Percentiles rank a stretch among this genome's conserved stretches.
phyloP scores from a whole-genome alignment of 192 early-diverging fungal genomes.

The Ambispora gerdemannii region DNA sequence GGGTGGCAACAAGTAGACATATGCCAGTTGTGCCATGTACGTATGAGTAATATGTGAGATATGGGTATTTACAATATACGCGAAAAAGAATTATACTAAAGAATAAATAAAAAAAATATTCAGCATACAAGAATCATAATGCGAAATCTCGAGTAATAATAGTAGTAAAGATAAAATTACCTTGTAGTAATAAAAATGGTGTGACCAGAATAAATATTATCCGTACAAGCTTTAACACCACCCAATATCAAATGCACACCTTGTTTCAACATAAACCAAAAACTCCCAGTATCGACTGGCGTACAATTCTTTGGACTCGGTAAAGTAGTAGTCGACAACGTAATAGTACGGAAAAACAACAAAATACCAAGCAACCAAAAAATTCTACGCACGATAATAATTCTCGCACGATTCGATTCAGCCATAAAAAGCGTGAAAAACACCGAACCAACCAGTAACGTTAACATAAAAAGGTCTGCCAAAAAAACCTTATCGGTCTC shows the following conservation, averaged over 20 bases:
- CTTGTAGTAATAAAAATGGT: constrained; percentile 37
- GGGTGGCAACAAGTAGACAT: constrained; percentile 38
- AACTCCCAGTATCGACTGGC: constrained; percentile 27
- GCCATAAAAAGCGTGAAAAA: constrained; percentile 34
- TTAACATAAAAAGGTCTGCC: constrained; percentile 41
- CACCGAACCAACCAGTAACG: constrained; percentile 38
- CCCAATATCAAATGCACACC: constrained; percentile 39
- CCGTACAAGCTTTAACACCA: constrained; percentile 40
- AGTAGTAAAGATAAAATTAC: background rate
- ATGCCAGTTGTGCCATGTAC: constrained; percentile 37
- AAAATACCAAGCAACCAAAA: constrained; percentile 37
- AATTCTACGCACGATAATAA: constrained; percentile 38
- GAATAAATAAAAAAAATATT: background rate
- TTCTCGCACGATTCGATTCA: constrained; percentile 31
- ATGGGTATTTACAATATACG: constrained; percentile 37
- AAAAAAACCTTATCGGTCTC: constrained; percentile 27
- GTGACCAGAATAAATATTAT: constrained; percentile 46
- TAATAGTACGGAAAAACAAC: constrained; percentile 34
- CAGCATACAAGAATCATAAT: background rate
- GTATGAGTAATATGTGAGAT: constrained; percentile 37
- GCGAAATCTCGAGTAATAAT: background rate
- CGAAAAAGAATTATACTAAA: constrained; percentile 41
- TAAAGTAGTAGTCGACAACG: constrained; percentile 39
- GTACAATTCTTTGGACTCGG: constrained; percentile 40
- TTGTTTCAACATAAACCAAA: constrained; percentile 35